Evolutionary conservation across 2,329 filamentous ascomycete species (phyloP), one percentile per base, ranked within the genome.

Genomic region (Thielaviopsis punctulata): DNA sequence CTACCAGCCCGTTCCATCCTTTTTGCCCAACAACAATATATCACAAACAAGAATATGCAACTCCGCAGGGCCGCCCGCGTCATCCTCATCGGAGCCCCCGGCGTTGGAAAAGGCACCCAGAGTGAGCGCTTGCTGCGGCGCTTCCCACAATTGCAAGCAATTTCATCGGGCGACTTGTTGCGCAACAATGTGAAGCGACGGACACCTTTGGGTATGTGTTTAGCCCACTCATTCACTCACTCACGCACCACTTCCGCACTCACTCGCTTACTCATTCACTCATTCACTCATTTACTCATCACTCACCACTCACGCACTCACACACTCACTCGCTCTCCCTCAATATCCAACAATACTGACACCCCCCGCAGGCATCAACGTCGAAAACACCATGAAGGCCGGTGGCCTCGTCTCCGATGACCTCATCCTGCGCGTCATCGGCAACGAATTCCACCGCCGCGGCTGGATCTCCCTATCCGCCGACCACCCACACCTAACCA

Each of bases 41-140:
- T 22, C 8, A 48, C 36, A 48, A 23, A 5, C 12, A 49, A 23
- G n/a, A n/a, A n/a, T n/a, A 81, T 82, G 78, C 73, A 79, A 69
- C 77, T 93, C 62, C 76, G 75, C 58, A 81, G 76, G 68, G 90
- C 92, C 54, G 92, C 92, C 52, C 84, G 92, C 57, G 82, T 96
- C 57, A 96, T 98, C 63, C 79, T 98, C 59, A 79, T 98, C 60
- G 92, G 92, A 60, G 89, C 90, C 50, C 92, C 92, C n/a, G 89
- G 89, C 54, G 92, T 95, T 53, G 92, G 92, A 57, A 98, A 98
- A 67, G 92, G 90, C 57, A 98, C 92, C 2, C 92, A 98, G 70
- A 87, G 86, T 49, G 86, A 94, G 66, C 80, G 92, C 56, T 73
- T 98, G 57, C 80, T 96, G 59, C 73, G 81, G 59, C 80, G 85